phyloP scores from a whole-genome alignment of 306 rosid genomes.

The Psophocarpus tetragonolobus region DNA sequence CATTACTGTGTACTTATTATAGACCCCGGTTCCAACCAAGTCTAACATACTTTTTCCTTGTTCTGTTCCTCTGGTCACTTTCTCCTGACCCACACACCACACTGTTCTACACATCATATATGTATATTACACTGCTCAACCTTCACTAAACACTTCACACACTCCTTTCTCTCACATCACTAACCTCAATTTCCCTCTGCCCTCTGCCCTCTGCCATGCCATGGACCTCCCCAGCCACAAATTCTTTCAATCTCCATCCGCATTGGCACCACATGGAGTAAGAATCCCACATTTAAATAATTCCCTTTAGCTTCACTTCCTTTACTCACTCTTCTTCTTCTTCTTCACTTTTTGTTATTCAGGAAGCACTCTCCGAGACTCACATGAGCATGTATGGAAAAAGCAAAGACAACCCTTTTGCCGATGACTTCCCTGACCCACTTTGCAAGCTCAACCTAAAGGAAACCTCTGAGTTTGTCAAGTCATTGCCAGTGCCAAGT shows the following conservation, averaged over 20 bases:
- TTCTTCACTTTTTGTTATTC: slow-evolving; percentile 23
- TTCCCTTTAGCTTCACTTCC: slow-evolving; percentile 1
- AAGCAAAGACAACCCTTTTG: slow-evolving; percentile 60
- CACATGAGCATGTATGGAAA: slow-evolving; percentile 56
- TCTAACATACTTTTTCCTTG: slow-evolving; percentile 42
- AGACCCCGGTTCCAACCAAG: slow-evolving; percentile 43
- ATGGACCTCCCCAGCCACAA: slow-evolving; percentile 70
- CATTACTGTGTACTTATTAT: slow-evolving; percentile 7
- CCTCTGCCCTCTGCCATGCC: slow-evolving; percentile 22
- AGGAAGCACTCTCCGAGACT: slow-evolving; percentile 51
- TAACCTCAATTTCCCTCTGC: slow-evolving; percentile 13
- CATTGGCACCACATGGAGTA: slow-evolving; percentile 63
- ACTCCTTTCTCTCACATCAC: slow-evolving; percentile 16
- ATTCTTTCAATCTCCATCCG: slow-evolving; percentile 55
- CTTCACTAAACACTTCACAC: too few relatives aligned
- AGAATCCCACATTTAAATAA: not conserved
- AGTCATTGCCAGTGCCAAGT: slow-evolving; percentile 71
- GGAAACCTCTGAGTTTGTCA: slow-evolving; percentile 96
- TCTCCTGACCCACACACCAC: slow-evolving; percentile 38
- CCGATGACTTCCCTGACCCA: slow-evolving; percentile 71
- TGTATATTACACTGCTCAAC: too few relatives aligned
- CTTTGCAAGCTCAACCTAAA: slow-evolving; percentile 87
- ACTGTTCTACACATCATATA: slow-evolving; percentile 30
- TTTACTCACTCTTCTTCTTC: not conserved
- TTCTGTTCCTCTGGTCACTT: slow-evolving; percentile 51